Conservation (phyloP, 1,139 yeast species). For the Kodamaea plutei region DNA sequence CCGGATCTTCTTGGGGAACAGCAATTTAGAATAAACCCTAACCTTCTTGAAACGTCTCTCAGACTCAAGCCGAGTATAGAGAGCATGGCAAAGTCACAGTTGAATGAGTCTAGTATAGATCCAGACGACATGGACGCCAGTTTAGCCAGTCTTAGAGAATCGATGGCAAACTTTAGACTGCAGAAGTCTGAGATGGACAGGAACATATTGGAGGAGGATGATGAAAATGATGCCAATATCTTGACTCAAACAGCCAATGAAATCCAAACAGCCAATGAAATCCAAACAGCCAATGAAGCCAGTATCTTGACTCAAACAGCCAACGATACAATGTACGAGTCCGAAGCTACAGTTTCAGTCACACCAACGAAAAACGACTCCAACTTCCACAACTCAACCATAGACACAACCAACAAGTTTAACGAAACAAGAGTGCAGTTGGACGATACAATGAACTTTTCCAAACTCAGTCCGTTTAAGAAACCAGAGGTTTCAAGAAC, state of each 20-base stretch:
- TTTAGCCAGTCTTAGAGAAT: constrained; percentile 20
- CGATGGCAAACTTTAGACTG: constrained; percentile 17
- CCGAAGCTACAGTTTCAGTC: constrained; percentile 1
- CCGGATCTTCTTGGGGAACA: constrained; percentile 14
- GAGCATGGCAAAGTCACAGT: no score
- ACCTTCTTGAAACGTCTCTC: constrained; percentile 5
- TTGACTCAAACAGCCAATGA: no score
- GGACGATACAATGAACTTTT: constrained; percentile 26
- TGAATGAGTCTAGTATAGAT: constrained; percentile 1
- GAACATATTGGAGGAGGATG: neutral
- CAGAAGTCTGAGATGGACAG: neutral
- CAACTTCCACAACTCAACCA: constrained; percentile 19
- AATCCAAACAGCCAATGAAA: neutral
- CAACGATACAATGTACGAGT: neutral
- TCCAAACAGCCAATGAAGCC: constrained; percentile 1
- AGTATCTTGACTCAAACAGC: neutral
- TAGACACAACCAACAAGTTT: constrained; percentile 18
- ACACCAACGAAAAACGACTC: constrained; percentile 1
- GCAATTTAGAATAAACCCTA: constrained; percentile 1
- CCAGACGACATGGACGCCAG: constrained; percentile 20
- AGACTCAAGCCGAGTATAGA: constrained; percentile 2
- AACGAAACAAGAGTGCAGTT: constrained; percentile 32
- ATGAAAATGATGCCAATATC: no score
- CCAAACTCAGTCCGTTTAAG: constrained; percentile 10
- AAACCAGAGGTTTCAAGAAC: constrained; percentile 1